Base-by-base conservation (phyloP, 2,329 filamentous ascomycete genomes). In the Penicillium carneum region DNA sequence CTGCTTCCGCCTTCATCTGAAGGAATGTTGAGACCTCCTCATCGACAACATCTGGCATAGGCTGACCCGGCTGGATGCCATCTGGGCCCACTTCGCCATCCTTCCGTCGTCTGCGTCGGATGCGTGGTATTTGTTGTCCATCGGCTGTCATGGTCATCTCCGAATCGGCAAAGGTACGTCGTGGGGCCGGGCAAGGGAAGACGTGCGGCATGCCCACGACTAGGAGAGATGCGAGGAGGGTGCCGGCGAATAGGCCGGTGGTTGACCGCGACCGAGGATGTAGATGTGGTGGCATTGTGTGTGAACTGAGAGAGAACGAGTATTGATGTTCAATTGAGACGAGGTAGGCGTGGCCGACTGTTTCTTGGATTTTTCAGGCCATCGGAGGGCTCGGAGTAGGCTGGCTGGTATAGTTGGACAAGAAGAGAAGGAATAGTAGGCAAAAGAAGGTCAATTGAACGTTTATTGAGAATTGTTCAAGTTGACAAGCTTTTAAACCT, bases 251-350 rank as follows among this genome's bases (percentile, higher is more conserved):
- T 63, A 99, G 89, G 47, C 93, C 95, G 59, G 91, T 93, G 71
- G 95, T 99, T 82, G 92, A 91, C 72, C 92, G 89, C 69, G 94
- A 98, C 78, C 93, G 89, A 36, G 95, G 95, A 78, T 99, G 95
- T 43, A 99, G 88, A 80, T 94, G 83, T 42, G 87, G 91, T 72
- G 92, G 88, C 91, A 95, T 95, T 76, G 74, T 80, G 70, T 50
- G 56, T 34, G 67, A 63, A 62, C 26, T 49, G 43, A 51, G n/a
- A 45, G 54, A 20, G 26, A 42, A 49, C 23, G 42, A 39, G 39
- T 46, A 59, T 31, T 29, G 31, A 51, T 23, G 61, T 41, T 53
- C 55, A 62, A 67, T 64, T 53, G 60, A 65, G 46, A 57, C 62
- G 59, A 64, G 61, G 33, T 60, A 57, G 59, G 49, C 43, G 67